Percentiles rank a stretch among this genome's conserved stretches.
phyloP scores from a whole-genome alignment of 75 land plant species.

The Cunninghamia lanceolata region DNA sequence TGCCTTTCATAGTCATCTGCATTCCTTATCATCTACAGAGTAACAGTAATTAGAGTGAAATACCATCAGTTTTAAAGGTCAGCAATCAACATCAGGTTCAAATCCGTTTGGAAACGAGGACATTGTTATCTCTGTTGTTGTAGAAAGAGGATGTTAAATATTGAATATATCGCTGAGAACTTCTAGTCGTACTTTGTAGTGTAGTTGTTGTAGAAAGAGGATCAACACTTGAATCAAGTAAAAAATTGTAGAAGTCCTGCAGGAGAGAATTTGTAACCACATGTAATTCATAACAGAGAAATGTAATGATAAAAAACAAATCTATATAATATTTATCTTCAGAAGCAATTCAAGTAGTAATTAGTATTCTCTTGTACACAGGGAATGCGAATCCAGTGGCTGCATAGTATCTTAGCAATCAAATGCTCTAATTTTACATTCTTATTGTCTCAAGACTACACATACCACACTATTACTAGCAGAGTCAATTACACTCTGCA shows the following conservation, averaged over 20 bases:
- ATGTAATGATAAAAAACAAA: not conserved
- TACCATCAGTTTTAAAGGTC: no score
- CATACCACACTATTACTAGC: no score
- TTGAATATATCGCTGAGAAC: constrained; percentile 16
- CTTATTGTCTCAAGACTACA: not conserved
- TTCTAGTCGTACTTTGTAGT: not conserved
- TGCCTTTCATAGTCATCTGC: no score
- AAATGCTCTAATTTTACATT: not conserved
- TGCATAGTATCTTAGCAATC: not conserved
- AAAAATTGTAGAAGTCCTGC: constrained; percentile 78
- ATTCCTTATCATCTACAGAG: no score
- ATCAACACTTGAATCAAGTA: constrained; percentile 36
- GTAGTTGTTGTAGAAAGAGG: constrained; percentile 15
- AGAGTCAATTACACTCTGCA: no score
- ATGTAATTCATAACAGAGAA: not conserved
- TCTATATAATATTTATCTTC: not conserved
- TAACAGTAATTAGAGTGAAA: no score
- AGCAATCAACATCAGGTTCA: no score
- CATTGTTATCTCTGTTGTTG: no score
- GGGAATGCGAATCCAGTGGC: not conserved
- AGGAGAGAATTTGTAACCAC: not conserved
- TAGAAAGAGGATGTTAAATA: constrained; percentile 34
- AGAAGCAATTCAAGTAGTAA: not conserved
- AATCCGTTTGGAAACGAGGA: no score
- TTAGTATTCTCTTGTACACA: not conserved